Evolutionary conservation across 179 eudicot species (phyloP), one percentile per base, ranked within the genome.

Genomic region (Beta lomatogona): DNA sequence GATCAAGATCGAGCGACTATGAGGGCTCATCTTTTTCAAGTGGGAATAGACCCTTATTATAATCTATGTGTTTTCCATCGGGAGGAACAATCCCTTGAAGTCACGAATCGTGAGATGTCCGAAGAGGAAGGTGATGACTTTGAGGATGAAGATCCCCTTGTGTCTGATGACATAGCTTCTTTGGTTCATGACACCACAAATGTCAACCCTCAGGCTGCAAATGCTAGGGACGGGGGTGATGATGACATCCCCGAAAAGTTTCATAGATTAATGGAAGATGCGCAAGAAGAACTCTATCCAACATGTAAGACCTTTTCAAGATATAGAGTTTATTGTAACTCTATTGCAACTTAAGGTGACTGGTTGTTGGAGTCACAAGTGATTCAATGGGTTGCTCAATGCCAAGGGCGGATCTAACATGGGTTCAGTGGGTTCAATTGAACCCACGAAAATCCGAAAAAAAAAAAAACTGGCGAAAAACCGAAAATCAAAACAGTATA

Each of bases 191-290:
- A 31, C 28, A 18, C 6, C 2, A 31, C 68, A 22, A 64, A 64
- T 64, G 41, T 64, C 22, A 10, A 9, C 14, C 14, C 41, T 2
- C 28, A 64, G 2, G n/a, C n/a, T n/a, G n/a, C n/a, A n/a, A n/a
- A n/a, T n/a, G n/a, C n/a, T n/a, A n/a, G n/a, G n/a, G n/a, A n/a
- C n/a, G n/a, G n/a, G n/a, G n/a, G n/a, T n/a, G n/a, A 25, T 69
- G 50, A 0, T 44, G 22, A 41, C 52, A 31, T 69, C 9, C 73
- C 52, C 46, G 52, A 44, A 11, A 69, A 69, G 4, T 69, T 69
- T 44, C 52, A 44, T 69, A 69, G 73, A 44, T 69, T 69, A n/a
- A 69, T 69, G 73, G 44, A 44, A 36, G 53, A 41, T 16, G 52
- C 52, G 15, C 1, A 69, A 31, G 50, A 68, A 5, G 52, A 69